Evolutionary conservation across 768 basidiomycete genomes (phyloP).

Genomic region (Brasilioporus rufonigricans): DNA sequence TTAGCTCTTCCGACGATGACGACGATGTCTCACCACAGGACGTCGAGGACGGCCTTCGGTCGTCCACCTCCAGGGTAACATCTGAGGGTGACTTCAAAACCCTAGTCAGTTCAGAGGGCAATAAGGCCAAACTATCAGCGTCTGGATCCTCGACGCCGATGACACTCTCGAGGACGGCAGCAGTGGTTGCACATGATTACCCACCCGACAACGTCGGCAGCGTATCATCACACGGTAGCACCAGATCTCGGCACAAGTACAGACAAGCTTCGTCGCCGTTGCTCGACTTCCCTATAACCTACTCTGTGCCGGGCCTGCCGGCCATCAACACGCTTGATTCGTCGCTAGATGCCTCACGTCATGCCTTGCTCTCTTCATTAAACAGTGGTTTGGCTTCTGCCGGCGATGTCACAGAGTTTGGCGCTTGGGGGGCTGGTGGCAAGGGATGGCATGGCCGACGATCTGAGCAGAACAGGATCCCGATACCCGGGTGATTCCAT

Average conservation of each 20-base stretch:
- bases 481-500: conserved; percentile 14
- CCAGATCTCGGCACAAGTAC: conserved; percentile 27
- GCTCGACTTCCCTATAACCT: conserved; percentile 33
- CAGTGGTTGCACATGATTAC: conserved; percentile 37
- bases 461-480: conserved; percentile 38
- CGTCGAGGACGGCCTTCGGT: conserved; percentile 44
- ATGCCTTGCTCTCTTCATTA: background rate
- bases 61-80: conserved; percentile 36
- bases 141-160: conserved; percentile 19
- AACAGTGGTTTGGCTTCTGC: background rate
- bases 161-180: conserved; percentile 3
- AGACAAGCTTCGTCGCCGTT: conserved; percentile 39
- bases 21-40: conserved; percentile 38
- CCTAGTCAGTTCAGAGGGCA: conserved; percentile 15
- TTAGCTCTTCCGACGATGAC: conserved; percentile 55
- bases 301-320: conserved; percentile 35
- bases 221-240: conserved; percentile 22
- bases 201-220: conserved; percentile 55
- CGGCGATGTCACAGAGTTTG: conserved; percentile 14
- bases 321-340: conserved; percentile 35
- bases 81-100: conserved; percentile 26
- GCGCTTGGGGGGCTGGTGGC: conserved; percentile 38
- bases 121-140: conserved; percentile 7
- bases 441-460: conserved; percentile 42
- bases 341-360: conserved; percentile 6